These are phyloP conservation scores for Helicocarpus griseus DNA, from an alignment of 2,329 filamentous ascomycete species.

Conservation along the genomic window DNA sequence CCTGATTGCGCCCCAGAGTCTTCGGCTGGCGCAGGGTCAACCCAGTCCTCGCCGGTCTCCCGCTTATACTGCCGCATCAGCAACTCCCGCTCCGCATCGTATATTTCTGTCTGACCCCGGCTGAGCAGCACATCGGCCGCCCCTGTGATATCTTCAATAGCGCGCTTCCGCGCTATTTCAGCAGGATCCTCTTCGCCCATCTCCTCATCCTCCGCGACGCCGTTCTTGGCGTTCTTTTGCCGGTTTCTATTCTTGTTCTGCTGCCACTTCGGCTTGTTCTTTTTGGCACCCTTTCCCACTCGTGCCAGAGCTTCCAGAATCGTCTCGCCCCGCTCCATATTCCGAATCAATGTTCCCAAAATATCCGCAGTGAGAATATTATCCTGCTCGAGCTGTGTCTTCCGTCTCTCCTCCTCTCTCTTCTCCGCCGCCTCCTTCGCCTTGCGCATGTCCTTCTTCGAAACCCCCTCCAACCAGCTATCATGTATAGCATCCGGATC, in stretches of 20 bases:
- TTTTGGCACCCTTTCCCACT: conserved; percentile 56
- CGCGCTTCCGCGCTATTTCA: conserved; percentile 58
- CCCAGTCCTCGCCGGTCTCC: conserved; percentile 83
- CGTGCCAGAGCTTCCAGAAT: conserved; percentile 78
- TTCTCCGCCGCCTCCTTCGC: conserved; percentile 82
- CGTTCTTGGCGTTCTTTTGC: conserved; percentile 26
- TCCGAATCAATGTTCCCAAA: conserved; percentile 60
- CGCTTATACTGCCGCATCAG: conserved; percentile 72
- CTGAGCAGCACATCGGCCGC: conserved; percentile 80
- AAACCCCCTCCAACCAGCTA: conserved; percentile 82
- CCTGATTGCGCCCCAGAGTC: conserved; percentile 25
- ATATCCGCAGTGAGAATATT: conserved; percentile 63
- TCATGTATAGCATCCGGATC: conserved; percentile 90
- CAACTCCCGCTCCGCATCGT: conserved; percentile 76
- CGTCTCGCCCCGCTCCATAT: conserved; percentile 72
- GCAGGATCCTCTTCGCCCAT: conserved; percentile 60
- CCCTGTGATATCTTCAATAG: conserved; percentile 75
- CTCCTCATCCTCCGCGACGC: conserved; percentile 51
- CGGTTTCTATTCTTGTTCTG: conserved; percentile 43
- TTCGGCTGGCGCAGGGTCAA: conserved; percentile 34
- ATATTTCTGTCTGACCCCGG: conserved; percentile 79
- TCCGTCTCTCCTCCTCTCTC: conserved; percentile 65
- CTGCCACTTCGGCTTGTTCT: conserved; percentile 51
- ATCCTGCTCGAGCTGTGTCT: conserved; percentile 65
- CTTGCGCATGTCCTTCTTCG: conserved; percentile 84